These are phyloP conservation scores for Cucurbita ficifolia DNA, from an alignment of 306 rosid species.

Conservation along the genomic window DNA sequence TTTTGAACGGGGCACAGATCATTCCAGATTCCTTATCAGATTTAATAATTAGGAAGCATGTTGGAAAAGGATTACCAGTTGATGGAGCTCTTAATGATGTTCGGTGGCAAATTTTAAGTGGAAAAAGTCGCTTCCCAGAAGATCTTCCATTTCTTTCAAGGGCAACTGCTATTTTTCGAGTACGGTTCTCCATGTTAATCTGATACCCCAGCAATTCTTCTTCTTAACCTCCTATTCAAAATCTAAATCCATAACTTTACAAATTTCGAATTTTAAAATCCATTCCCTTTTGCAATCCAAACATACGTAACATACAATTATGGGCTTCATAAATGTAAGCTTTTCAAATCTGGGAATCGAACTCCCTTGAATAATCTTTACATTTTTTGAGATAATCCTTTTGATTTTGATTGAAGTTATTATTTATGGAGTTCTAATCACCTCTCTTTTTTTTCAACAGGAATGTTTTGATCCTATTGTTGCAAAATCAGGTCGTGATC, in stretches of 20 bases:
- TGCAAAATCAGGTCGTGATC: slow-evolving; percentile 87
- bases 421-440: neutral
- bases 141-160: slow-evolving; percentile 86
- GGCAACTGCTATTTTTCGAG: slow-evolving; percentile 89
- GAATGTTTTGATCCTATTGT: slow-evolving; percentile 99
- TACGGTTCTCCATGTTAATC: slow-evolving; percentile 17
- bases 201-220: neutral
- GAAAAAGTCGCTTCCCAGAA: slow-evolving; percentile 82
- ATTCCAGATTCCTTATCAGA: slow-evolving; percentile 45
- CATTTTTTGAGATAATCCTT: neutral
- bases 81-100: slow-evolving; percentile 42
- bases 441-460: slow-evolving; percentile 26
- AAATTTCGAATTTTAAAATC: neutral
- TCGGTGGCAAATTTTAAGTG: slow-evolving; percentile 87
- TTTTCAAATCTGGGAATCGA: neutral
- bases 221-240: neutral
- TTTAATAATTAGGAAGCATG: slow-evolving; percentile 51
- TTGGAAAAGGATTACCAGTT: slow-evolving; percentile 45
- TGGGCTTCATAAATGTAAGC: neutral
- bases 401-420: neutral
- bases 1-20: slow-evolving; percentile 48
- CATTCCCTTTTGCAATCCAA: neutral
- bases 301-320: neutral
- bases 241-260: neutral
- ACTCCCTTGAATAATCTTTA: neutral